phyloP scores from a whole-genome alignment of 2,329 filamentous ascomycete species.

The Zasmidium angulare region DNA sequence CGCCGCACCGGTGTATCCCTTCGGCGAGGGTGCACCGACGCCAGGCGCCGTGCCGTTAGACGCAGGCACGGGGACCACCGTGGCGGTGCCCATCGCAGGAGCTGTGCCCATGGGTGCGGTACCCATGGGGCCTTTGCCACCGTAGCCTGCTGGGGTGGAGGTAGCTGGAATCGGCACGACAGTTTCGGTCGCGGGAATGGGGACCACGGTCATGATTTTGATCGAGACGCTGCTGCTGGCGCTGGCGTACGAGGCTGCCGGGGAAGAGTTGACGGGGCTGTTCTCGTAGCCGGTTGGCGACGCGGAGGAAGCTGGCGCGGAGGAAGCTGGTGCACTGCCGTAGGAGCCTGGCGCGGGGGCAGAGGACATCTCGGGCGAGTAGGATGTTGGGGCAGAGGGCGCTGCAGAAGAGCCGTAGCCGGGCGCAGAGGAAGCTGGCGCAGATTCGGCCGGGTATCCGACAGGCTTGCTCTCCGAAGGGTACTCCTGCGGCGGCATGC shows the following conservation, averaged over 20 bases:
- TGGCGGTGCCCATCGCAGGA: not conserved
- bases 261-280: not conserved
- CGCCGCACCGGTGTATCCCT: not conserved
- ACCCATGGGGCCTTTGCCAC: not conserved
- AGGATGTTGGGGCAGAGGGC: not conserved
- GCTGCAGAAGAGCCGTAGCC: not conserved
- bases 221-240: not conserved
- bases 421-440: not conserved
- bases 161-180: not conserved
- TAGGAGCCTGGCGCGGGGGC: not conserved
- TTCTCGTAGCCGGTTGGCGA: not conserved
- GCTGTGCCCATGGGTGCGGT: not conserved
- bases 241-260: not conserved
- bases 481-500: not conserved
- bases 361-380: not conserved
- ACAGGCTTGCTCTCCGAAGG: not conserved
- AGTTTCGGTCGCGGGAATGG: not conserved
- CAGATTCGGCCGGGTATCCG: not conserved
- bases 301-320: not conserved
- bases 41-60: not conserved
- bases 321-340: not conserved
- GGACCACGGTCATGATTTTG: not conserved
- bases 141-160: not conserved
- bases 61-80: not conserved
- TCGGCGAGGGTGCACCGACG: not conserved